Base-by-base conservation (phyloP, 73 alveolate genomes). In the Breviolum minutum region DNA sequence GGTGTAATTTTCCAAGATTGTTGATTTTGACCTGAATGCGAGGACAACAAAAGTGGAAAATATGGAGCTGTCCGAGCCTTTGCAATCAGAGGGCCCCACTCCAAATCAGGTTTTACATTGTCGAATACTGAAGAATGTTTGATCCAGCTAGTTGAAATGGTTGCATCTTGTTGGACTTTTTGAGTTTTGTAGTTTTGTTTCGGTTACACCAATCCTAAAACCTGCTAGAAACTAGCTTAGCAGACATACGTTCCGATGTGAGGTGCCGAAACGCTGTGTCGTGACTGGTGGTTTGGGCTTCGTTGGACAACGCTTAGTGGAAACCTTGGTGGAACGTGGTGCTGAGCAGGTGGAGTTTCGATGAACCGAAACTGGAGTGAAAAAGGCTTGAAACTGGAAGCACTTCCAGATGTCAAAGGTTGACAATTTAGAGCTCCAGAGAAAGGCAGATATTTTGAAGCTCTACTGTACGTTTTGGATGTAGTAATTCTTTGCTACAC, bases 281-380 rank as follows among this genome's bases (percentile, higher is more conserved):
- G 99, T 94, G 74, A 94, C 99, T 32, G 99, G 99, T 14, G 99
- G 99, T 64, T 61, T 77, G 69, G 99, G 99, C 94, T 94, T 94
- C 32, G 94, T 94, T n/a, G 99, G 99, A 30, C 99, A 94, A 63
- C 99, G 99, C 74, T 29, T 94, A 86, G 99, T 94, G 83, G 99
- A 94, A 94, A 94, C 85, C 70, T 73, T 94, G 71, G 99, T 94
- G 73, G 99, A 94, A 63, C 93, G 99, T 8, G 99, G 99, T 7
- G 99, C 99, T 17, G 85, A 94, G 94, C 99, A 81, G 94, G 98
- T 13, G 89, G 77, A 63, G 26, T n/a, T n/a, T n/a, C n/a, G n/a
- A n/a, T n/a, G n/a, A n/a, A n/a, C n/a, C n/a, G n/a, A n/a, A n/a
- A n/a, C n/a, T n/a, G n/a, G n/a, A n/a, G n/a, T n/a, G n/a, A n/a